phyloP scores from a whole-genome alignment of 164 flowering plant genomes.

The Tinospora cordifolia region DNA sequence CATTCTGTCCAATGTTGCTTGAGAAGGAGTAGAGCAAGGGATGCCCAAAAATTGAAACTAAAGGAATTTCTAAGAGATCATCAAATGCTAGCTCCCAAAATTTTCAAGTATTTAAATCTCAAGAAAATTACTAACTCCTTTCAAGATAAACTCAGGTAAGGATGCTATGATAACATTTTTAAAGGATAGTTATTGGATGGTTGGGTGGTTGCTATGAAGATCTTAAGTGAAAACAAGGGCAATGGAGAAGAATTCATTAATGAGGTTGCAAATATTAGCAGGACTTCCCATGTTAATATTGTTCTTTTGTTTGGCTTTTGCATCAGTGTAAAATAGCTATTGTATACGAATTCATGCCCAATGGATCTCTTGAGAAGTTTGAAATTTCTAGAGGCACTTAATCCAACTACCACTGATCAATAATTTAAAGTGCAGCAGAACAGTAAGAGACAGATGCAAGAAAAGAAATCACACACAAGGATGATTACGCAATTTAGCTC shows the following conservation, averaged over 20 bases:
- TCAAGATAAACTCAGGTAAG: slow-evolving; percentile 7
- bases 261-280: slow-evolving; percentile 7
- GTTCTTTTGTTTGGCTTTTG: slow-evolving; percentile 8
- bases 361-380: slow-evolving; percentile 8
- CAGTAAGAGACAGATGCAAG: too few relatives aligned
- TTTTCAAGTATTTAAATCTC: background rate
- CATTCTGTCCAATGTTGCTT: too few relatives aligned
- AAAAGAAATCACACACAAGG: too few relatives aligned
- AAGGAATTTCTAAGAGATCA: slow-evolving; percentile 2
- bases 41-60: background rate
- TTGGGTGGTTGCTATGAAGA: slow-evolving; percentile 1
- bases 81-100: background rate
- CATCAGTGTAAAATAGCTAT: background rate
- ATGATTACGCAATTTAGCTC: too few relatives aligned
- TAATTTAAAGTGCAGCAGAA: too few relatives aligned
- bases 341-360: slow-evolving; percentile 13
- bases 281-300: slow-evolving; percentile 9
- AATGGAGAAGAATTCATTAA: slow-evolving; percentile 12
- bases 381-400: too few relatives aligned
- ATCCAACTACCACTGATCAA: too few relatives aligned
- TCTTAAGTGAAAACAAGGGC: background rate
- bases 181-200: slow-evolving; percentile 1
- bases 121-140: slow-evolving; percentile 6
- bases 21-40: background rate
- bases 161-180: slow-evolving; percentile 5